These are phyloP conservation scores for cucumber (Cucumis sativus) DNA, from an alignment of 306 rosid species.

Conservation along the genomic window DNA sequence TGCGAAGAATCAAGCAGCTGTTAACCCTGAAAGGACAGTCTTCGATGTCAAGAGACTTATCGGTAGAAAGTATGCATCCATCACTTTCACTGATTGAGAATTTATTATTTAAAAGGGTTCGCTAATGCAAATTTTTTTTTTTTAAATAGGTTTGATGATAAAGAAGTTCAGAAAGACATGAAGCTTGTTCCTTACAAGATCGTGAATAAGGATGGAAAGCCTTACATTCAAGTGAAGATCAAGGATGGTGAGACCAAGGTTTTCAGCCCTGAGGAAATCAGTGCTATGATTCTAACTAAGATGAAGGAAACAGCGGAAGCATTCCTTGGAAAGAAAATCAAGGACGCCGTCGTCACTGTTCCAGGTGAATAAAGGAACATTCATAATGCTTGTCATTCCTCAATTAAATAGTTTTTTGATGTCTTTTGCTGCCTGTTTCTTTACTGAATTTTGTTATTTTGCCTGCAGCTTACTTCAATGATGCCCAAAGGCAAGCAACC, in stretches of 20 bases:
- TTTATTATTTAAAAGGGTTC: not conserved
- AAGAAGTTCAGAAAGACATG: slow-evolving; percentile 83
- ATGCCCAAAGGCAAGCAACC: slow-evolving; percentile 99
- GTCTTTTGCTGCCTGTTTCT: not conserved
- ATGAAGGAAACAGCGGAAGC: slow-evolving; percentile 99
- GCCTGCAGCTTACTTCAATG: slow-evolving; percentile 82
- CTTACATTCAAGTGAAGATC: slow-evolving; percentile 71
- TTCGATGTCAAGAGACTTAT: slow-evolving; percentile 97
- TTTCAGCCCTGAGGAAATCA: slow-evolving; percentile 94
- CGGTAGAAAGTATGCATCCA: slow-evolving; percentile 63
- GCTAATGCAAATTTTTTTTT: not conserved
- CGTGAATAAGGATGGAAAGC: slow-evolving; percentile 95
- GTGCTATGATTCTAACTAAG: slow-evolving; percentile 75
- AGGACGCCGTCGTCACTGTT: slow-evolving; percentile 88
- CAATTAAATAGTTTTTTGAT: not conserved
- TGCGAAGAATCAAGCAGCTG: slow-evolving; percentile 98
- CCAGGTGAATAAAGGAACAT: slow-evolving; percentile 43
- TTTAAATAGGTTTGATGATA: slow-evolving; percentile 69
- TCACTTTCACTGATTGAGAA: not conserved
- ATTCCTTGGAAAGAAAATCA: slow-evolving; percentile 86
- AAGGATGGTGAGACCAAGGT: slow-evolving; percentile 96
- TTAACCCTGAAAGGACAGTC: slow-evolving; percentile 83
- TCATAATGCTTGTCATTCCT: not conserved
- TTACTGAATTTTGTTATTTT: not conserved
- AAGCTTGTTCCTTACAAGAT: slow-evolving; percentile 86